A percentile compares a stretch with the other conserved stretches of the same genome.
phyloP scores from a whole-genome alignment of 352 stramenopile species.

The Pythium sukuiense region DNA sequence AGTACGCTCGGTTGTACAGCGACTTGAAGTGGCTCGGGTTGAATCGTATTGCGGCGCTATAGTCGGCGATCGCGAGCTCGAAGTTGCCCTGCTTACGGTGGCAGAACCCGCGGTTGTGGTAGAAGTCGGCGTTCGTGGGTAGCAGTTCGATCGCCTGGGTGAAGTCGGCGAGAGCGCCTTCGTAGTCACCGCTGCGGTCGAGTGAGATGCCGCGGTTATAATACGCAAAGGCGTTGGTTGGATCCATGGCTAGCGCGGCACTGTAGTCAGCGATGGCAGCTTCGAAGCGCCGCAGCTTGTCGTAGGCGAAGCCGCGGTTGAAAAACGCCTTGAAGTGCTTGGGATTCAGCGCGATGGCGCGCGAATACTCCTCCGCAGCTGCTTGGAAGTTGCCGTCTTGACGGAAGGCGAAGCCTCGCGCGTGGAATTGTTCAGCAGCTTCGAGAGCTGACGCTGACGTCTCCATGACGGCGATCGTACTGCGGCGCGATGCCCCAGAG shows the following conservation, averaged over 20 bases:
- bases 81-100: constrained; percentile 82
- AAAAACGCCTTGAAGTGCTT: constrained; percentile 89
- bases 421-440: constrained; percentile 56
- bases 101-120: constrained; percentile 84
- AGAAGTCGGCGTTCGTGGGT: constrained; percentile 74
- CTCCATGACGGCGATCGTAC: constrained; percentile 36
- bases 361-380: constrained; percentile 77
- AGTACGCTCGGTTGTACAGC: constrained; percentile 89
- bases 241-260: constrained; percentile 63
- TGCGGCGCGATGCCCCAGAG: constrained; percentile 10
- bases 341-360: constrained; percentile 69
- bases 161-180: constrained; percentile 81
- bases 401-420: constrained; percentile 64
- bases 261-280: constrained; percentile 78
- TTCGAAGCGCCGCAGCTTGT: constrained; percentile 82
- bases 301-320: constrained; percentile 85
- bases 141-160: constrained; percentile 75
- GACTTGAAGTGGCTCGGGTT: constrained; percentile 87
- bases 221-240: constrained; percentile 69
- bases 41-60: constrained; percentile 66
- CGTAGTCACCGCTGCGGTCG: constrained; percentile 82
- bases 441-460: constrained; percentile 15
- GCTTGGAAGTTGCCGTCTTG: constrained; percentile 83
- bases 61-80: constrained; percentile 76
- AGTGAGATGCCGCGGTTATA: constrained; percentile 87